Evolutionary conservation across 768 basidiomycete species (phyloP), one percentile per base, ranked within the genome.

Genomic region (Cantharellus cinnabarinus): DNA sequence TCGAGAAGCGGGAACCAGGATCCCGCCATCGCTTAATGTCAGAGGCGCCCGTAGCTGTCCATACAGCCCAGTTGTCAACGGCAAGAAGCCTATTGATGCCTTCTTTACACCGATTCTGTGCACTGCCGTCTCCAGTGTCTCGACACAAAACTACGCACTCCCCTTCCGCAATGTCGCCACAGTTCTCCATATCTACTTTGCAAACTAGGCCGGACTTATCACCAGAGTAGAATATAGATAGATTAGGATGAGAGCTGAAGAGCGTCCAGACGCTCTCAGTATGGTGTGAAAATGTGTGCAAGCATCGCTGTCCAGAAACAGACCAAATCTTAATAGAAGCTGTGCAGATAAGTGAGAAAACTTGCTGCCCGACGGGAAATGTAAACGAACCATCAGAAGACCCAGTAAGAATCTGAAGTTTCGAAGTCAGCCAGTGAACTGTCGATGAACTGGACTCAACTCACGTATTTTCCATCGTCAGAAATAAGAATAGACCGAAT

Each of bases 231-330:
- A 99, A 99, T 2, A 81, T 75, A 67, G 79, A 81, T 57, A 99
- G 75, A 4, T 83, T 80, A 0, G 91, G 88, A 67, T 98, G 91
- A 0, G 80, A 76, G 4, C 91, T 94, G 67, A 79, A 80, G 4
- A 99, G 74, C 0, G 93, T 83, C 94, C 95, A 98, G 52, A 97
- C 90, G 10, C 70, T 69, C 61, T 93, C 89, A 10, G 86, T 81
- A 68, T 98, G 94, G 66, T 97, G 84, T 0, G 88, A 87, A 72
- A 97, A 99, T 2, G 94, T 98, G 66, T 99, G 91, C 14, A 99
- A 71, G 66, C 90, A 94, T 5, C 86, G 78, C 67, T 97, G 91
- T 14, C 72, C 73, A 0, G 88, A 71, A 15, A 97, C 75, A 1
- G 93, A 97, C 95, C 95, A 99, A 38, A 98, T 77, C 68, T 94